Evolutionary conservation across 495 filamentous ascomycete genomes (phyloP), one percentile per base, ranked within the genome.

Genomic region (Penicillium salamii): DNA sequence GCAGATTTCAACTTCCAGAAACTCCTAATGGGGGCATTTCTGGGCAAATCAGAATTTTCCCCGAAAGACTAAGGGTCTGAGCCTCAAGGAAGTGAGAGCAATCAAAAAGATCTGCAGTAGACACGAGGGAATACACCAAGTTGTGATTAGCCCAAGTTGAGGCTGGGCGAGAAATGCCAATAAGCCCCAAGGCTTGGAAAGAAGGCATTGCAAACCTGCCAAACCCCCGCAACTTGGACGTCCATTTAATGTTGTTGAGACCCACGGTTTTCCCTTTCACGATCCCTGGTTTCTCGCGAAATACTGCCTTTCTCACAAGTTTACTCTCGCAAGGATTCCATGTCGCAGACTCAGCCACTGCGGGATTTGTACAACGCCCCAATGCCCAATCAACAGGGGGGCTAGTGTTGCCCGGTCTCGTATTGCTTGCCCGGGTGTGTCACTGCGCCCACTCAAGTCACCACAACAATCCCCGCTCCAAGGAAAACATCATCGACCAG

Each of bases 271-370:
- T 26, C 23, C 8, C 23, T 26, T 4, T 26, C 23, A 26, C n/a
- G n/a, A n/a, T n/a, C n/a, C n/a, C n/a, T n/a, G n/a, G n/a, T n/a
- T n/a, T n/a, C n/a, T n/a, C n/a, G n/a, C n/a, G n/a, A n/a, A n/a
- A n/a, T n/a, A n/a, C n/a, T n/a, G n/a, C n/a, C n/a, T n/a, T n/a
- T n/a, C n/a, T n/a, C 7, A 8, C 14, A 2, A 26, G 42, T 29
- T 28, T 20, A 21, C 29, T 14, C 20, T 48, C n/a, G n/a, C n/a
- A n/a, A n/a, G n/a, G n/a, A n/a, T n/a, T n/a, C n/a, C n/a, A n/a
- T n/a, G n/a, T n/a, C n/a, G 47, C 41, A 57, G 49, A 36, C 51
- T 42, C 53, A 52, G 54, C 54, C 55, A 55, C 53, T 20, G 35
- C 6, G 34, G 39, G 28, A 26, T 23, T 51, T 58, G 52, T 35